Evolutionary conservation across 202 grass and related monocot genomes (phyloP), one percentile per base, ranked within the genome.

Genomic region (Panicum hallii): DNA sequence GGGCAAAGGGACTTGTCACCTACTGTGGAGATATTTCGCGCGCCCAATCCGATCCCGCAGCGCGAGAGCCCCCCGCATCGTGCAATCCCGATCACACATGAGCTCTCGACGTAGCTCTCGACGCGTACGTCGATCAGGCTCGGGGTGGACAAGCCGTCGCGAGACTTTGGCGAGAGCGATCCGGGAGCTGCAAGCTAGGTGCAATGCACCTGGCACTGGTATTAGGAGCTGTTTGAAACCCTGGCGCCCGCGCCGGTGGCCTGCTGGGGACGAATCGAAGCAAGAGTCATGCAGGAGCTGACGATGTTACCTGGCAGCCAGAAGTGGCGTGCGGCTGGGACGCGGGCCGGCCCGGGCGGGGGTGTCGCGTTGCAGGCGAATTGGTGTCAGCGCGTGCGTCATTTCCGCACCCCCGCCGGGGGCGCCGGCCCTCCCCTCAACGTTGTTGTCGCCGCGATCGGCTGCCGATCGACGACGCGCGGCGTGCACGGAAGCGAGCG

Each of bases 381-480:
- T 90, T 90, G 81, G 85, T 85, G 89, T 91, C 89, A 91, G 74
- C 72, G 77, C 85, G 85, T 91, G 89, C 85, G 89, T 91, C 89
- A 91, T 91, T 81, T 88, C 70, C 54, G 7, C 8, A 14, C 74
- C 74, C 61, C 68, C 50, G 26, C 72, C 11, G 15, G 36, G 36
- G 36, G 36, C 36, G 36, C 36, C 7, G 7, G 19, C 49, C 28
- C 28, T 32, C 44, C 49, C 28, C 20, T 32, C 44, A 58, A 58
- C 74, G 79, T 79, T 63, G 69, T 34, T 76, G 80, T 87, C 85
- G 84, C 19, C 4, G 79, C 70, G 83, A 79, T 74, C 65, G 52
- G 20, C 47, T 14, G 54, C 62, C 45, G 12, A 43, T 28, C 30
- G 55, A 2, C 5, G 3, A 63, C 3, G n/a, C 53, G 34, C 68